Base-by-base conservation (phyloP, 345 rosid species). In the Leavenworthia alabamica region DNA sequence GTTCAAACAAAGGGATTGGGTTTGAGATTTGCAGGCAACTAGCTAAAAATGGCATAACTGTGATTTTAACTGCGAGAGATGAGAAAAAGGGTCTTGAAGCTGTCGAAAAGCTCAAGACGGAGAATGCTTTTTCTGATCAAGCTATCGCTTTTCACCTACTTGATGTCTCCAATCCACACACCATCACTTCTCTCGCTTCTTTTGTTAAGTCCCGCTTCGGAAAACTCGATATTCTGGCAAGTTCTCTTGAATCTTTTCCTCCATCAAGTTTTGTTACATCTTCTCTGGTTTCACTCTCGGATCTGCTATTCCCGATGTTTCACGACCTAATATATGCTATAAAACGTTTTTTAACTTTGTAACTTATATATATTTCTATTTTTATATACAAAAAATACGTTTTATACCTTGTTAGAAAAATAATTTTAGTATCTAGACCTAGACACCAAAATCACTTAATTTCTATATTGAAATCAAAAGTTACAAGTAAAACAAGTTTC, bases 201-300 rank as follows among this genome's bases (percentile, higher is more conserved):
- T 80, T 78, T 59, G 39, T 81, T 36, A 66, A 41, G 19, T 24
- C 39, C 36, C 70, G 56, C 8, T 76, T 74, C 35, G 79, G 83
- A 4, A 81, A 80, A 50, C 80, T 78, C 56, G 84, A 80, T 72
- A 76, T 84, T 32, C 70, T 80, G 69, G 86, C 75, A 64, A n/a
- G 9, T 50, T 39, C 29, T 16, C 9, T 12, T 48, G 11, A n/a
- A n/a, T n/a, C n/a, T n/a, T n/a, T 48, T 42, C 27, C 4, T 6
- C 6, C 50, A 7, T 29, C n/a, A 17, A 29, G 3, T 2, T 8
- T 8, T 20, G 22, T 20, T 20, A 36, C 7, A 15, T 40, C 45
- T 15, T 12, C 28, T 62, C n/a, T 3, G 23, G 22, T 39, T 50
- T 28, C 51, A 17, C 32, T 48, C 4, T 20, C 22, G 6, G 40